Evolutionary conservation across 352 stramenopile species (phyloP).

Genomic region (Phytophthora pseudosyringae): DNA sequence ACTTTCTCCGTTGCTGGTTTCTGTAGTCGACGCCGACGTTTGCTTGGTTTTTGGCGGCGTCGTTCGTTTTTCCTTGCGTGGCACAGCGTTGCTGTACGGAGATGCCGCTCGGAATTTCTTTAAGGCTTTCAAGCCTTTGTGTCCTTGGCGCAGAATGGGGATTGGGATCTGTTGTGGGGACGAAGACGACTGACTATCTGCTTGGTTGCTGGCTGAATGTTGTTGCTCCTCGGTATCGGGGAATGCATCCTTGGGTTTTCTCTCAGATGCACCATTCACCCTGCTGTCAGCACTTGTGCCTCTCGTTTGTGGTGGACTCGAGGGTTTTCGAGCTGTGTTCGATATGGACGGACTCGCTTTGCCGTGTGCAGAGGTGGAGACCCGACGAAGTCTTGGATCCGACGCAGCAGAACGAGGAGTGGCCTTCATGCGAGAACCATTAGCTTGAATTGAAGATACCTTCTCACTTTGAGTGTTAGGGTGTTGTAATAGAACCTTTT

Average conservation of each 20-base stretch:
- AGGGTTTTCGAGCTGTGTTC: constrained; percentile 22
- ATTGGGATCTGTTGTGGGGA: constrained; percentile 16
- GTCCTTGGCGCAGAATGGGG: constrained; percentile 65
- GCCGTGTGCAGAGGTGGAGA: constrained; percentile 37
- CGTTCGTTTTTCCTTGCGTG: constrained; percentile 32
- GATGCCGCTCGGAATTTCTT: constrained; percentile 67
- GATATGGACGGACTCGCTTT: constrained; percentile 33
- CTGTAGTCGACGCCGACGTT: constrained; percentile 5
- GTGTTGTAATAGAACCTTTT: constrained; percentile 13
- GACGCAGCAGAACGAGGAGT: constrained; percentile 17
- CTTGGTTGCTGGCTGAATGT: constrained; percentile 22
- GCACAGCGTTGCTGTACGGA: constrained; percentile 53
- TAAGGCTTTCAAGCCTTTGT: constrained; percentile 69
- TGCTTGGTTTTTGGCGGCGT: constrained; percentile 18
- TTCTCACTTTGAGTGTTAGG: constrained; percentile 15
- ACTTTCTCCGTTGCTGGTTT: constrained; percentile 5
- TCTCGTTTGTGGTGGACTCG: constrained; percentile 27
- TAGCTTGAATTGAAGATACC: background rate
- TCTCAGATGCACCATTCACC: constrained; percentile 1
- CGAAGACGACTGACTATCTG: constrained; percentile 12
- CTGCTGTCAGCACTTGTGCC: constrained; percentile 2
- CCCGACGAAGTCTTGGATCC: constrained; percentile 23
- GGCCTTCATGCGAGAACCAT: background rate
- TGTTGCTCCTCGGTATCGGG: background rate
- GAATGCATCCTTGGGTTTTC: constrained; percentile 19